Evolutionary conservation across 495 filamentous ascomycete species (phyloP), one percentile per base, ranked within the genome.

Genomic region (Hyphodiscus hymeniophilus): DNA sequence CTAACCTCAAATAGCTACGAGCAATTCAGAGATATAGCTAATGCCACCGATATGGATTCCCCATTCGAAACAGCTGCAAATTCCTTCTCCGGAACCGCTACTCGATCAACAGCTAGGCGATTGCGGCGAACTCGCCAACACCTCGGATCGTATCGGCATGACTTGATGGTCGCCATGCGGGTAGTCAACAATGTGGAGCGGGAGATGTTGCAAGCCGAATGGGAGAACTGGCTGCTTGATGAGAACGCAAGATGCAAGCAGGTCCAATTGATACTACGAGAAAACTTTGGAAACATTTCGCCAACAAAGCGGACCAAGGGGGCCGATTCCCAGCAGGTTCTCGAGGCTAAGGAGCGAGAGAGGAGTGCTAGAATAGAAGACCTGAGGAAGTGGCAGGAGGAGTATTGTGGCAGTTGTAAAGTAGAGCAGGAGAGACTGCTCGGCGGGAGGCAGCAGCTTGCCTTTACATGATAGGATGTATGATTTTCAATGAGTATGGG

Each of bases 91-190:
- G 69, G 67, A 38, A 56, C 65, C 4, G 63, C 79, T 21, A 77
- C 76, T 47, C 74, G 72, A 46, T 73, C 76, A 15, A 77, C 82
- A 20, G 77, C 77, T 5, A 74, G 71, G 7, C 80, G 87, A 2
- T 71, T 95, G 24, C 75, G 83, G 23, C 76, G 81, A 43, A 89
- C 88, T 12, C 75, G 89, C 5, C 84, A 94, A 65, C 75, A 82
- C 28, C 77, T 98, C 2, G 92, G 84, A 8, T 64, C 75, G 11
- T 91, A 95, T 62, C 76, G 92, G n/a, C 87, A 98, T 59, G 88
- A 97, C 57, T 72, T 97, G 17, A 69, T 97, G 1, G 89, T 98
- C 4, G 89, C 89, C 13, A 76, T 97, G 66, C 81, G 90, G 5
- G 76, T 96, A 3, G 81, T 98, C 42, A 95, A 97, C 61, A 81